Evolutionary conservation across 805 yeast genomes (phyloP).

Genomic region (Yarrowia sp.): DNA sequence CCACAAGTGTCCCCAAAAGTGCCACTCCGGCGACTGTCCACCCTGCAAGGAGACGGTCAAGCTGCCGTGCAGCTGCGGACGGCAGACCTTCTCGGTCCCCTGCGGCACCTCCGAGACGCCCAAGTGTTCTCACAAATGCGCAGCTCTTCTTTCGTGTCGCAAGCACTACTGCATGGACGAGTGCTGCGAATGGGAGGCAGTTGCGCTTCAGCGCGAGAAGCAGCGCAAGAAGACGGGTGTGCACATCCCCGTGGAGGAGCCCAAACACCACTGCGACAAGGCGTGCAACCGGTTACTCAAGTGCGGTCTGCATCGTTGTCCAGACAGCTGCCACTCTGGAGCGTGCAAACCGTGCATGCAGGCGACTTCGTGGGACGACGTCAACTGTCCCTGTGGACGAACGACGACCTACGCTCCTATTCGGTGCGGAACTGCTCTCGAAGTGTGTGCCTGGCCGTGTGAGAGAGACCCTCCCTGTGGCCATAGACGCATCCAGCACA

Average conservation of each 20-base stretch:
- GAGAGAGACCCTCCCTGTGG: constrained; percentile 59
- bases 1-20: constrained; percentile 59
- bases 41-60: constrained; percentile 58
- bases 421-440: constrained; percentile 71
- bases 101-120: constrained; percentile 60
- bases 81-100: constrained; percentile 52
- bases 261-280: constrained; percentile 68
- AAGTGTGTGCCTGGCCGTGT: constrained; percentile 67
- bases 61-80: constrained; percentile 61
- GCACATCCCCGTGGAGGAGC: constrained; percentile 55
- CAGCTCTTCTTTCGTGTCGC: constrained; percentile 71
- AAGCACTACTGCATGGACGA: constrained; percentile 67
- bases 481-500: constrained; percentile 62
- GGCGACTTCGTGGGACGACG: constrained; percentile 66
- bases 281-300: constrained; percentile 59
- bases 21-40: constrained; percentile 78
- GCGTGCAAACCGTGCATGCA: constrained; percentile 78
- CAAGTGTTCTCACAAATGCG: constrained; percentile 67
- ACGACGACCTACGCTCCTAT: constrained; percentile 80
- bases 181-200: constrained; percentile 69
- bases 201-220: constrained; percentile 56
- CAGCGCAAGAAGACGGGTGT: constrained; percentile 50
- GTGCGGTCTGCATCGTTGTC: constrained; percentile 70
- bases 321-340: constrained; percentile 73
- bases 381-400: constrained; percentile 76